phyloP scores from a whole-genome alignment of 2,329 filamentous ascomycete genomes.

The Fusarium tricinctum region DNA sequence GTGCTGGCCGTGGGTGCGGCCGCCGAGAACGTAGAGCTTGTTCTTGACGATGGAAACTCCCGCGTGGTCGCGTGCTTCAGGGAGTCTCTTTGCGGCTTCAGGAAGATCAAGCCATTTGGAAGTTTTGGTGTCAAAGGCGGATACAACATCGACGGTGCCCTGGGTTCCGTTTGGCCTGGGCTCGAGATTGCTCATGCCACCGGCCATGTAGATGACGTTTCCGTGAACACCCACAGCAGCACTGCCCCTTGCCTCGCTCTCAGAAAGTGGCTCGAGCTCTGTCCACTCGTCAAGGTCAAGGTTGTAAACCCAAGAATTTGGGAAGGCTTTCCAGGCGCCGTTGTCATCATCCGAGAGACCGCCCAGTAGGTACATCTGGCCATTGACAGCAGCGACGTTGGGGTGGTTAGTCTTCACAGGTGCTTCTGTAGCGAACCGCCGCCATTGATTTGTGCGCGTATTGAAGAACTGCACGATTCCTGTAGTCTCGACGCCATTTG shows the following conservation, averaged over 20 bases:
- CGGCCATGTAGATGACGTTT: constrained; percentile 55
- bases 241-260: constrained; percentile 50
- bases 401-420: constrained; percentile 55
- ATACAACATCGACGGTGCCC: constrained; percentile 50
- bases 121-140: constrained; percentile 50
- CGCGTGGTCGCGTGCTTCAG: constrained; percentile 55
- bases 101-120: constrained; percentile 51
- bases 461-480: constrained; percentile 52
- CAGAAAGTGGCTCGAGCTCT: constrained; percentile 47
- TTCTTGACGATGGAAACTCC: constrained; percentile 49
- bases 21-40: constrained; percentile 56
- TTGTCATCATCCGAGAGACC: constrained; percentile 49
- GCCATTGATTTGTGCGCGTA: constrained; percentile 51
- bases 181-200: constrained; percentile 53
- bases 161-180: constrained; percentile 36
- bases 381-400: constrained; percentile 55
- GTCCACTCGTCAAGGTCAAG: constrained; percentile 49
- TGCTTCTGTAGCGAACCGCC: constrained; percentile 42
- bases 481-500: constrained; percentile 41
- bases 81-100: constrained; percentile 44
- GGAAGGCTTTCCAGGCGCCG: constrained; percentile 48
- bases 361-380: constrained; percentile 58
- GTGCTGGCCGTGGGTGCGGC: constrained; percentile 50
- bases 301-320: constrained; percentile 52
- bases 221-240: constrained; percentile 52